phyloP scores from a whole-genome alignment of 1,284 basidiomycete genomes.

The Megacollybia platyphylla region DNA sequence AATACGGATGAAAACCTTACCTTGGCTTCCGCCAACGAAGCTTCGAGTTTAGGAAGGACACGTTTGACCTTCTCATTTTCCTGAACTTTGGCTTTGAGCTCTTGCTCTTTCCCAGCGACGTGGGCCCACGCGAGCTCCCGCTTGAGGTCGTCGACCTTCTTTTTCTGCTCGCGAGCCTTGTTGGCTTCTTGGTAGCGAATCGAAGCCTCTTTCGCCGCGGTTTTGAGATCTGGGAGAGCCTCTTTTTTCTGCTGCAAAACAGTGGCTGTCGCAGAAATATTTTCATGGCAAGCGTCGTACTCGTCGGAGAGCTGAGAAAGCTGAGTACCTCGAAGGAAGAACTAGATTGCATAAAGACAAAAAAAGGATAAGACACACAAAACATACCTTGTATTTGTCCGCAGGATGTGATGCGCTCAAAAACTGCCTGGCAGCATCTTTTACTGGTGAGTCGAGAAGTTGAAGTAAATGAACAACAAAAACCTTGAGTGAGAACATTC shows the following conservation, averaged over 20 bases:
- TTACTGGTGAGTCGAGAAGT: not conserved
- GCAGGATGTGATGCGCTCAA: constrained; percentile 70
- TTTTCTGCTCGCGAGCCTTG: constrained; percentile 60
- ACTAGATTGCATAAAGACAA: constrained; percentile 30
- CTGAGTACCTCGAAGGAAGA: constrained; percentile 91
- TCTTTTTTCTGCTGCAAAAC: constrained; percentile 58
- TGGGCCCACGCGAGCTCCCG: constrained; percentile 86
- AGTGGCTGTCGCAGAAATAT: constrained; percentile 55
- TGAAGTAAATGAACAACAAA: not conserved
- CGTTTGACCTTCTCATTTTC: constrained; percentile 34
- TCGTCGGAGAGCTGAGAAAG: constrained; percentile 81
- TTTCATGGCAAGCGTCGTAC: constrained; percentile 68
- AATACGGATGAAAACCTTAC: constrained; percentile 19
- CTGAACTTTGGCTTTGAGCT: constrained; percentile 38
- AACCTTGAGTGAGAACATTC: constrained; percentile 88
- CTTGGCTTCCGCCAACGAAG: constrained; percentile 28
- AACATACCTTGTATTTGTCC: constrained; percentile 80
- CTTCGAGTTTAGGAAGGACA: constrained; percentile 38
- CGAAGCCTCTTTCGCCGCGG: constrained; percentile 45
- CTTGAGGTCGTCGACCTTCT: constrained; percentile 59
- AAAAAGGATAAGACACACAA: not conserved
- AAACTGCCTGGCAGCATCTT: constrained; percentile 66
- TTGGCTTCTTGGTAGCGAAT: constrained; percentile 59
- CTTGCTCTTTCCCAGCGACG: constrained; percentile 63
- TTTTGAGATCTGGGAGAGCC: constrained; percentile 62